These are phyloP conservation scores for Leccinum rimulosum DNA, from an alignment of 768 basidiomycete species.

Conservation along the genomic window DNA sequence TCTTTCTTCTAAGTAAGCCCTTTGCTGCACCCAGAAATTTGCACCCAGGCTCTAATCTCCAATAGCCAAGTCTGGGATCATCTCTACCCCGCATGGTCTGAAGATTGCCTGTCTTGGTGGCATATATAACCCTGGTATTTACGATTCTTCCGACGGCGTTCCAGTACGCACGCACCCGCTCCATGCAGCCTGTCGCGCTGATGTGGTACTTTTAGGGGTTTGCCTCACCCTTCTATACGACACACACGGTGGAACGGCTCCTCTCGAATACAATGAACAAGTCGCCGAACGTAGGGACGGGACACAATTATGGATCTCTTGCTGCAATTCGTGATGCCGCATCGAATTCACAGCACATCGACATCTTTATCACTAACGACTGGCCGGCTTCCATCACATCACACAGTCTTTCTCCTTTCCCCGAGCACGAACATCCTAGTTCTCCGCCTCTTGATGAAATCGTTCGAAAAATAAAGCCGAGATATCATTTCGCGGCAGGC, in stretches of 20 bases:
- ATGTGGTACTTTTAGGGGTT: slow-evolving; percentile 52
- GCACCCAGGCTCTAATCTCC: slow-evolving; percentile 4
- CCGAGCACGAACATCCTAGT: slow-evolving; percentile 41
- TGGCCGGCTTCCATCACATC: slow-evolving; percentile 69
- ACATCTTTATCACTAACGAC: slow-evolving; percentile 78
- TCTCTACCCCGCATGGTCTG: slow-evolving; percentile 76
- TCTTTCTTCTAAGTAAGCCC: slow-evolving; percentile 80
- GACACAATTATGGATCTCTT: slow-evolving; percentile 58
- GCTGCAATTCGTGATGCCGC: slow-evolving; percentile 64
- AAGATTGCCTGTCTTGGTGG: slow-evolving; percentile 88
- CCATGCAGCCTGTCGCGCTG: background rate
- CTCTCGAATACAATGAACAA: slow-evolving; percentile 66
- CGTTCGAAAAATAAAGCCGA: slow-evolving; percentile 65
- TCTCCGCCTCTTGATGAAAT: slow-evolving; percentile 65
- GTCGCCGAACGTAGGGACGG: slow-evolving; percentile 39
- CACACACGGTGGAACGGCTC: slow-evolving; percentile 67
- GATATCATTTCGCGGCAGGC: slow-evolving; percentile 81
- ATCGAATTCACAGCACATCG: slow-evolving; percentile 62
- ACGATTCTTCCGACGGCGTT: slow-evolving; percentile 55
- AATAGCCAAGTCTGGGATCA: slow-evolving; percentile 75
- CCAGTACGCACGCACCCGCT: slow-evolving; percentile 46
- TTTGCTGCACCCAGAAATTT: background rate
- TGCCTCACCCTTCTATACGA: slow-evolving; percentile 70
- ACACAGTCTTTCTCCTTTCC: slow-evolving; percentile 53
- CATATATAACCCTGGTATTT: slow-evolving; percentile 61